Conservation (phyloP, 805 yeast species). For the Candida broadrunensis region DNA sequence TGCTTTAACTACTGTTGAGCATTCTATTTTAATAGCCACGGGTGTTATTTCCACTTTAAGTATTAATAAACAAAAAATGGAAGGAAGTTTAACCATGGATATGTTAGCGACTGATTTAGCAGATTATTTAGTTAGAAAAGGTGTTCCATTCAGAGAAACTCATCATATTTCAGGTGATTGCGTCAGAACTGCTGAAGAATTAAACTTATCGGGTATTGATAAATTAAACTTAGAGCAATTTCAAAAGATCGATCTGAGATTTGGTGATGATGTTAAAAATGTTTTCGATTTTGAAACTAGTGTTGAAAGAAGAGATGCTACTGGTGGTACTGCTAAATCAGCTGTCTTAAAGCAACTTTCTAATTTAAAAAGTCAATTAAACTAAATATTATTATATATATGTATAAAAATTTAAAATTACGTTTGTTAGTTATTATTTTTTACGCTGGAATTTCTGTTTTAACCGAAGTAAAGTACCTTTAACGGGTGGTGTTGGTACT, state of each 20-base stretch:
- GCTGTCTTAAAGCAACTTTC: conserved; percentile 80
- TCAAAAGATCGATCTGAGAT: conserved; percentile 74
- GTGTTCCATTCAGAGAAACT: conserved; percentile 98
- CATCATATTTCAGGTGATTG: conserved; percentile 99
- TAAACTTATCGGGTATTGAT: conserved; percentile 79
- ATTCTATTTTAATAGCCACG: conserved; percentile 89
- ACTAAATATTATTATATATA: too few relatives aligned
- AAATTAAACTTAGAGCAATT: conserved; percentile 75
- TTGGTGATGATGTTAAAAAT: conserved; percentile 72
- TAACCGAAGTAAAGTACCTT: too few relatives aligned
- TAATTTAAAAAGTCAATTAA: conserved; percentile 16
- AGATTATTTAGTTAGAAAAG: conserved; percentile 94
- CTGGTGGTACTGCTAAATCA: conserved; percentile 93
- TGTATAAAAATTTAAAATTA: too few relatives aligned
- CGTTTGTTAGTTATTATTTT: too few relatives aligned
- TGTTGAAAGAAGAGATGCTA: conserved; percentile 95
- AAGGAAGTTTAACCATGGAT: conserved; percentile 90
- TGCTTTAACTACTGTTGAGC: conserved; percentile 84
- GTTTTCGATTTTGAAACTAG: conserved; percentile 91
- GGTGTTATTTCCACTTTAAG: conserved; percentile 90
- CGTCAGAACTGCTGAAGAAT: conserved; percentile 85
- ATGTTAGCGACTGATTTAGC: conserved; percentile 99
- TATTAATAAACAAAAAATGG: conserved; percentile 75
- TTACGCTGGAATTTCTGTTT: too few relatives aligned
- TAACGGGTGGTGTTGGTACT: too few relatives aligned